Evolutionary conservation across 2,329 filamentous ascomycete genomes (phyloP).

Genomic region (Fusarium chuoi): DNA sequence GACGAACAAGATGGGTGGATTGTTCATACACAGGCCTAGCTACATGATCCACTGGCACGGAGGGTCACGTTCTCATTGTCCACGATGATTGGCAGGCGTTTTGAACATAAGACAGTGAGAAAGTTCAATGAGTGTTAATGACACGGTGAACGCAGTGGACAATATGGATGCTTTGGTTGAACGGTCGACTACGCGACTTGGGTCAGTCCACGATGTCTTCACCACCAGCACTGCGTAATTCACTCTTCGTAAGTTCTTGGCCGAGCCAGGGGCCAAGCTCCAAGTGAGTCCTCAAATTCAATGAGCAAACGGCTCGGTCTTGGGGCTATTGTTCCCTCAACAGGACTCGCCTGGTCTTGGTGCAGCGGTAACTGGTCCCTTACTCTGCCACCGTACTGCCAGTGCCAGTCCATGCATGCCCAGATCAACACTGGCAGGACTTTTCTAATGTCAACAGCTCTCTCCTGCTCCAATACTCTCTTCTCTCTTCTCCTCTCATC

Average conservation of each 20-base stretch:
- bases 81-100: fast-evolving
- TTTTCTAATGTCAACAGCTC: neutral
- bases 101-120: fast-evolving
- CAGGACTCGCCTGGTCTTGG: neutral
- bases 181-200: fast-evolving
- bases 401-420: neutral
- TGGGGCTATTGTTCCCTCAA: neutral
- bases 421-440: neutral
- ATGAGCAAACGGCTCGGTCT: fast-evolving
- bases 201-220: too few relatives aligned
- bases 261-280: fast-evolving
- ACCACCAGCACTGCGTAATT: too few relatives aligned
- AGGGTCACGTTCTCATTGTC: too few relatives aligned
- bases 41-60: neutral
- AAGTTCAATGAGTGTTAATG: fast-evolving
- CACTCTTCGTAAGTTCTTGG: neutral
- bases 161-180: fast-evolving
- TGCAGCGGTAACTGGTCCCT: neutral
- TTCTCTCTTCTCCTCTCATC: neutral
- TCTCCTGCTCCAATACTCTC: fast-evolving
- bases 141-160: neutral
- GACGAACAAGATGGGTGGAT: neutral
- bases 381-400: neutral
- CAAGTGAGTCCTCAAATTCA: fast-evolving
- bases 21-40: too few relatives aligned